Evolutionary conservation across 768 basidiomycete genomes (phyloP), one percentile per base, ranked within the genome.

Genomic region (Phlegmacium glaucopus): DNA sequence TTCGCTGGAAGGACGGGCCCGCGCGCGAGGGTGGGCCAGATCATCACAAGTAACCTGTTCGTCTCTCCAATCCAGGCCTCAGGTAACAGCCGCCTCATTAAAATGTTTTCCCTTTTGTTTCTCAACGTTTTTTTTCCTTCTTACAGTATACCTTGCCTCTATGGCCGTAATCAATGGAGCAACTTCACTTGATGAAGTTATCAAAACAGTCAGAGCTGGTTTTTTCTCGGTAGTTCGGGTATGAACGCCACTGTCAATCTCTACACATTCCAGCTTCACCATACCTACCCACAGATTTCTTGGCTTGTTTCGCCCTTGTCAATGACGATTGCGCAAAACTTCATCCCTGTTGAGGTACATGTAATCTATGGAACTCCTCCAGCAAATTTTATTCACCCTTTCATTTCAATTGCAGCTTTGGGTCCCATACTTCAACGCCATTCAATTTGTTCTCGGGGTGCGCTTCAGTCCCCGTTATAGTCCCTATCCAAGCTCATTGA

Each of bases 91-190:
- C 11, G 50, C 34, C 30, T 34, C 25, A 9, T 16, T 9, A 1
- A n/a, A n/a, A n/a, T 34, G 40, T 37, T 7, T 30, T 36, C 6
- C 41, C 13, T 44, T 10, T 41, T 46, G 30, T 17, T 38, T 4
- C 30, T 6, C 41, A 37, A 28, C 38, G 4, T 18, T 4, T 15
- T 6, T 27, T 27, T n/a, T n/a, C n/a, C n/a, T n/a, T n/a, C n/a
- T n/a, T n/a, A n/a, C 51, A 85, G 90, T 78, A 4, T 90, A 80
- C 64, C 75, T 94, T 27, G 74, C 85, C 0, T 88, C 82, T 18
- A 87, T 90, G 81, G 88, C 92, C 1, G 63, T 93, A 29, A 92
- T 94, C 52, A 84, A 84, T 48, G 92, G 92, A 30, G 88, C 89
- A 13, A 79, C 75, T 54, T 80, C 84, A 8, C 52, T 77, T 7